Evolutionary conservation across 1,284 basidiomycete species (phyloP), one percentile per base, ranked within the genome.

Genomic region (Fomitopsis pinicola): DNA sequence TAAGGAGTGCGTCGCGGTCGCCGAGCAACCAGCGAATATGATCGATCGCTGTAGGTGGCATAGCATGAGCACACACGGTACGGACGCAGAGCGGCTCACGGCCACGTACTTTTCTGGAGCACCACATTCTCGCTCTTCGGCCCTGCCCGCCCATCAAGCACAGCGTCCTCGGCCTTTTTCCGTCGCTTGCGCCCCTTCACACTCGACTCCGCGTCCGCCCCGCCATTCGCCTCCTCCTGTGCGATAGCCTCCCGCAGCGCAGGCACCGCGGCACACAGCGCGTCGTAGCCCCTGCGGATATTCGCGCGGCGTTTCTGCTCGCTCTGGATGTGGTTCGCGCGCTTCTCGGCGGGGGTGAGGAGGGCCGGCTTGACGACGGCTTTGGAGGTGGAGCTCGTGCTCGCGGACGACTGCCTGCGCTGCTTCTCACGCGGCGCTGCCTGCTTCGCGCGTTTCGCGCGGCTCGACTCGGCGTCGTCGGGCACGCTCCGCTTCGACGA

Each of bases 231-330:
- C 64, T 89, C 88, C 72, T 90, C 87, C 52, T 78, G 80, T 59
- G 80, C 76, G 56, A 93, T 91, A 0, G 91, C 92, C 68, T 91
- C 90, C 28, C 86, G 77, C 54, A 95, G 78, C 5, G 89, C 80
- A n/a, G 93, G 92, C 0, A 95, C 86, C 40, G 85, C 83, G 22
- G 88, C 88, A 70, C 92, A 93, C 0, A 96, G 79, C 17, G 90
- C 82, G 69, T 95, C 94, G 72, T 96, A 96, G 5, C 93, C 94
- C 56, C 88, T 79, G 15, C 93, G 82, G 57, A 96, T 96, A 66
- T 95, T 95, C 22, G 92, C 92, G n/a, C 94, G 83, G 28, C 94
- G 85, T 75, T 95, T 95, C 77, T 95, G 93, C 75, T 91, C 89
- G 6, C 87, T 90, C 67, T 94, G 92, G 65, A 96, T 96, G 71